A percentile compares a stretch with the other conserved stretches of the same genome.
These are phyloP conservation scores for Boletus rex-veris DNA, from an alignment of 768 basidiomycete species.

Conservation along the genomic window DNA sequence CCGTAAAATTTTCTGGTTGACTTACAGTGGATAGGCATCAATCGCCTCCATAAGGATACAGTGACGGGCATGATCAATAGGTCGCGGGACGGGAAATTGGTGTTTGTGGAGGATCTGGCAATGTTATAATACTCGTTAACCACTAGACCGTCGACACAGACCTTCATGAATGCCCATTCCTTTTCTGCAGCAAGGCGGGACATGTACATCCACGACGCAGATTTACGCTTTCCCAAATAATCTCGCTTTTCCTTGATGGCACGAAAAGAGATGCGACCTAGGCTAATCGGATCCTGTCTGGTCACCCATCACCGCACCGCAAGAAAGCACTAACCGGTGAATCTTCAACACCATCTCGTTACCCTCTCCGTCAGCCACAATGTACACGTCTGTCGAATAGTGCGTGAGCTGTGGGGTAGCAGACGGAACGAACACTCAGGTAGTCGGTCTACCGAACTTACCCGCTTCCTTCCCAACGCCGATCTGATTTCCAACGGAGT, in stretches of 20 bases:
- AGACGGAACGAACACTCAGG: not conserved
- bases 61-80: constrained; percentile 93
- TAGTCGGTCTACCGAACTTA: constrained; percentile 28
- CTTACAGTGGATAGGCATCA: constrained; percentile 91
- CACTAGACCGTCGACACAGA: constrained; percentile 24
- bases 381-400: constrained; percentile 62
- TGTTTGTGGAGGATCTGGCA: constrained; percentile 84
- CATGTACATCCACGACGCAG: constrained; percentile 99
- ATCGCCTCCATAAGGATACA: constrained; percentile 96
- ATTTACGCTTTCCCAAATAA: constrained; percentile 92
- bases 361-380: constrained; percentile 83
- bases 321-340: constrained; percentile 59
- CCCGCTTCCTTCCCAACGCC: constrained; percentile 98
- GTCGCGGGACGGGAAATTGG: constrained; percentile 87
- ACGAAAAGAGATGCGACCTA: constrained; percentile 96
- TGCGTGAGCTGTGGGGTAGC: constrained; percentile 2
- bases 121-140: not conserved
- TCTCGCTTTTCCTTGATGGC: constrained; percentile 96
- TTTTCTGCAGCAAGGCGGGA: constrained; percentile 94
- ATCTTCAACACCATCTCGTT: constrained; percentile 89
- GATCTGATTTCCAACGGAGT: constrained; percentile 95
- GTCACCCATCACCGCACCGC: not conserved
- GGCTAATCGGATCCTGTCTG: constrained; percentile 43
- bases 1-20: not conserved
- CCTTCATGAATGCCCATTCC: constrained; percentile 99